A percentile compares a stretch with the other conserved stretches of the same genome.
These are phyloP conservation scores for Alternaria sp. DNA, from an alignment of 2,329 filamentous ascomycete species.

Conservation along the genomic window DNA sequence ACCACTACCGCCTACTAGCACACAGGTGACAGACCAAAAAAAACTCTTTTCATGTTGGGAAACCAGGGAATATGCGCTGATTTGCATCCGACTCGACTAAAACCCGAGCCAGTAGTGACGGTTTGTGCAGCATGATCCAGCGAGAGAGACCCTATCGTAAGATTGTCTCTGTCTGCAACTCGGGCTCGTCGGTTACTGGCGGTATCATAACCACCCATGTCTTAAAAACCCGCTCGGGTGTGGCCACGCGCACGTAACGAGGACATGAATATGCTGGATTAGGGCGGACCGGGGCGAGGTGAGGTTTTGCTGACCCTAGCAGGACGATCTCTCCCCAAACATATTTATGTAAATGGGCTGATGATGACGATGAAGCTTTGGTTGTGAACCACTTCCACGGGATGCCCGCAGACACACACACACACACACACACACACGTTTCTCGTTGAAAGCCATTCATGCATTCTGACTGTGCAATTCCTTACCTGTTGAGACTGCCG, in stretches of 20 bases:
- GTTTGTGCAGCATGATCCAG: constrained; percentile 6
- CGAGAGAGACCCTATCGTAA: not conserved
- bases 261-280: constrained; percentile 10
- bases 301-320: constrained; percentile 2
- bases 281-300: not conserved
- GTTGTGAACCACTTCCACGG: constrained; percentile 11
- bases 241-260: constrained; percentile 9
- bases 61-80: constrained; percentile 7
- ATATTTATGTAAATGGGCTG: not conserved
- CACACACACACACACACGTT: not conserved
- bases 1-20: constrained; percentile 6
- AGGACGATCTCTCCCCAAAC: constrained; percentile 5
- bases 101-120: constrained; percentile 5
- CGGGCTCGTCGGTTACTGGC: constrained; percentile 2
- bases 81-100: constrained; percentile 18
- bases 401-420: not conserved
- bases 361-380: constrained; percentile 13
- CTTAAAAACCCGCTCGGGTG: constrained; percentile 5
- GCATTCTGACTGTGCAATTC: constrained; percentile 4
- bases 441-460: constrained; percentile 10
- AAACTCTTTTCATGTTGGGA: constrained; percentile 4
- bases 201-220: constrained; percentile 1
- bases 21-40: constrained; percentile 7
- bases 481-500: constrained; percentile 5
- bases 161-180: constrained; percentile 1